Conservation (phyloP, 192 early-diverging fungal genomes). For the Backusella tarrabulga region DNA sequence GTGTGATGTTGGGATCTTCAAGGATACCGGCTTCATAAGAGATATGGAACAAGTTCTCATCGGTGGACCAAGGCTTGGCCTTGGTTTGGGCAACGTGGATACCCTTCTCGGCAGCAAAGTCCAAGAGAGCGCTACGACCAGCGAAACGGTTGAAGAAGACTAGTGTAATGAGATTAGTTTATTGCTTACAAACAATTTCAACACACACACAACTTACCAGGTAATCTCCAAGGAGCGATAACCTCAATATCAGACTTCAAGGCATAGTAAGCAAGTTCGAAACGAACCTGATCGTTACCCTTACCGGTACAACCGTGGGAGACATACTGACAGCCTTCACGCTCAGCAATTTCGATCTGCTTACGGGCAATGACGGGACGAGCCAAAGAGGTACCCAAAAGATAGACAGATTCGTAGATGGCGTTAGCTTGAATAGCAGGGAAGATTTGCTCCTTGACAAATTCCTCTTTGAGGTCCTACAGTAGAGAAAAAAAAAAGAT, state of each 20-base stretch:
- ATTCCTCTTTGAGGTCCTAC: conserved; percentile 88
- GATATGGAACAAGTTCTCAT: conserved; percentile 99
- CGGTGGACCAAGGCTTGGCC: conserved; percentile 98
- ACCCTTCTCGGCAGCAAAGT: conserved; percentile 83
- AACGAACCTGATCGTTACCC: conserved; percentile 99
- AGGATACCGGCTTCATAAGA: conserved; percentile 98
- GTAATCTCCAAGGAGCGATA: conserved; percentile 96
- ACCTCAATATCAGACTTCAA: conserved; percentile 92
- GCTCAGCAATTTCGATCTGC: conserved; percentile 90
- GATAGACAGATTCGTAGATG: conserved; percentile 94
- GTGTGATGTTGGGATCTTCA: conserved; percentile 94
- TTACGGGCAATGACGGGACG: conserved; percentile 91
- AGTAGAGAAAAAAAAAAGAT: too few relatives aligned
- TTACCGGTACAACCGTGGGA: conserved; percentile 99
- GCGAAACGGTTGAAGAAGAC: conserved; percentile 95
- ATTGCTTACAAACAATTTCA: too few relatives aligned
- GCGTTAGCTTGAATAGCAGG: conserved; percentile 93
- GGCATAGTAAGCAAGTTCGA: conserved; percentile 98
- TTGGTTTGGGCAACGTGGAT: conserved; percentile 96
- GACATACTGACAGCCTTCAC: conserved; percentile 93
- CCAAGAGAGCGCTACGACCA: conserved; percentile 89
- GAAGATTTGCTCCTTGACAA: conserved; percentile 91
- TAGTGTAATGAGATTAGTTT: not conserved
- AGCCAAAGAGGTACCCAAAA: conserved; percentile 96
- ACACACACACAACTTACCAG: conserved; percentile 46